These are phyloP conservation scores for Coprinopsis marcescibilis DNA, from an alignment of 768 basidiomycete species.

Conservation along the genomic window DNA sequence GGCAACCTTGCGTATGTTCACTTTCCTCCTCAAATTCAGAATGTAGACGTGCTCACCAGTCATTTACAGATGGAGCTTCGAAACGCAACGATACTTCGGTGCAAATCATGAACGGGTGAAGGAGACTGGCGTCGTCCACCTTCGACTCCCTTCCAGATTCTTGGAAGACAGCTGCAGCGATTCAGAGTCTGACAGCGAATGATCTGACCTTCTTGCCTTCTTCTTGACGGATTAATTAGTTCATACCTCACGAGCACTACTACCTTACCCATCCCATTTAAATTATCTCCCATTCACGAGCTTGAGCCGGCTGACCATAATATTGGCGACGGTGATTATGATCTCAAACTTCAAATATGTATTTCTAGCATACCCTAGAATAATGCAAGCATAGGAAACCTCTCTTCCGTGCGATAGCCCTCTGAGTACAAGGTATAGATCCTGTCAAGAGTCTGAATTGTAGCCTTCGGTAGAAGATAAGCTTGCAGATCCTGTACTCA, in stretches of 20 bases:
- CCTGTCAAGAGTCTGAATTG: constrained; percentile 2
- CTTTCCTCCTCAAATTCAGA: background rate
- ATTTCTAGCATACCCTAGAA: no score
- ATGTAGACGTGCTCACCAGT: background rate
- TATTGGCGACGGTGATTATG: no score
- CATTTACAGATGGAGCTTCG: constrained; percentile 54
- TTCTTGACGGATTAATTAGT: no score
- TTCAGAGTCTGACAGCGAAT: constrained; percentile 36
- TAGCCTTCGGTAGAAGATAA: constrained; percentile 6
- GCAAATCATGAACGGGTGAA: constrained; percentile 46
- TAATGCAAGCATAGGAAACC: no score
- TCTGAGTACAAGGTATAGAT: constrained; percentile 7
- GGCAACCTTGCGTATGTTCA: constrained; percentile 50
- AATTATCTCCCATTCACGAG: no score
- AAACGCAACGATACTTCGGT: constrained; percentile 65
- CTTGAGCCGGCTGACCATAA: no score
- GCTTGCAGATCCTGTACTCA: constrained; percentile 9
- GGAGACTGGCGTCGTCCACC: constrained; percentile 38
- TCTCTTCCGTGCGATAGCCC: no score
- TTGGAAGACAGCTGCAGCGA: constrained; percentile 14
- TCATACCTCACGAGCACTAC: no score
- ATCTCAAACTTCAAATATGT: no score
- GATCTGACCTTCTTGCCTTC: constrained; percentile 6
- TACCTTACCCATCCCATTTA: no score
- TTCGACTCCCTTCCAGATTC: constrained; percentile 34